Evolutionary conservation across 139 green algal genomes (phyloP).

Genomic region (Chlamydomonas sphaeroides): DNA sequence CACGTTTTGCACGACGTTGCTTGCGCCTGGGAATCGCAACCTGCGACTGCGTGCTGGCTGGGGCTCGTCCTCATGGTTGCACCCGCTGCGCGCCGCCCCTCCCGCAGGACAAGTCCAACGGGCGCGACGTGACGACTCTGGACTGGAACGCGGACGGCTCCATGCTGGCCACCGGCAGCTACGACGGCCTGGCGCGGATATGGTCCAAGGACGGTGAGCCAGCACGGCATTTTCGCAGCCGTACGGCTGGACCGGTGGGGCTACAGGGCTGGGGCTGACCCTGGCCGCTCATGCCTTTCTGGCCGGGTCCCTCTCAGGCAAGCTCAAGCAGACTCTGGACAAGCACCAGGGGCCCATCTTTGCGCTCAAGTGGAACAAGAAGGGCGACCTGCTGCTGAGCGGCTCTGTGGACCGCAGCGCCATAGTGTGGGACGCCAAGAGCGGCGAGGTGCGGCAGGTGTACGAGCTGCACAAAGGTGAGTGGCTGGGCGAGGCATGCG

Average conservation of each 20-base stretch:
- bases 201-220: slow-evolving; percentile 88
- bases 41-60: too few species aligned
- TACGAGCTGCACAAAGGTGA: slow-evolving; percentile 81
- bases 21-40: too few species aligned
- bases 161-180: slow-evolving; percentile 89
- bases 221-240: too few species aligned
- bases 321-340: slow-evolving; percentile 79
- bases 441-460: slow-evolving; percentile 78
- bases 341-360: slow-evolving; percentile 91
- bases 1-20: too few species aligned
- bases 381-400: slow-evolving; percentile 86
- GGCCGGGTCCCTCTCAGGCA: slow-evolving; percentile 54
- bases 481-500: not conserved
- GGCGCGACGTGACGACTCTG: slow-evolving; percentile 90
- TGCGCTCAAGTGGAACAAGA: slow-evolving; percentile 93
- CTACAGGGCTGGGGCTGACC: too few species aligned
- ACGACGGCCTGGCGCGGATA: slow-evolving; percentile 86
- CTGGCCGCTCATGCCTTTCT: too few species aligned
- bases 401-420: slow-evolving; percentile 87
- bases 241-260: too few species aligned
- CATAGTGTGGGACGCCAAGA: slow-evolving; percentile 83
- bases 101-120: slow-evolving; percentile 29
- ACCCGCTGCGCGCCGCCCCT: too few species aligned
- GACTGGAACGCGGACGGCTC: slow-evolving; percentile 90
- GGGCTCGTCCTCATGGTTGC: too few species aligned